Percentiles rank a stretch among this genome's conserved stretches.
These are phyloP conservation scores for Colletotrichum tabaci DNA, from an alignment of 2,329 filamentous ascomycete species.

Conservation along the genomic window DNA sequence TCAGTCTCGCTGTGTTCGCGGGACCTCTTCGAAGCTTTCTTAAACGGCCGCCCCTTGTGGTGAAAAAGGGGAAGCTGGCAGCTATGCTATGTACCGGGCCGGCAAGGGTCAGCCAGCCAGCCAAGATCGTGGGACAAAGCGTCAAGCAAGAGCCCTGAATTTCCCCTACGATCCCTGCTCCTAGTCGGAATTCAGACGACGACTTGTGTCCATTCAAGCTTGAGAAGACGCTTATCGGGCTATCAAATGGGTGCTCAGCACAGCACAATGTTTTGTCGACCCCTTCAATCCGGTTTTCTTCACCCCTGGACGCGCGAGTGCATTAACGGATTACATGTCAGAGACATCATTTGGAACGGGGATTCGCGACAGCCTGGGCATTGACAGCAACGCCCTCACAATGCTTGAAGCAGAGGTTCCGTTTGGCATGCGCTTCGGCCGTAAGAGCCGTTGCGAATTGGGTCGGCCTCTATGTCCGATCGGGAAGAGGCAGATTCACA, in stretches of 20 bases:
- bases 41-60: too few relatives aligned
- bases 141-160: conserved; percentile 40
- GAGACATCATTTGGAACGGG: background rate
- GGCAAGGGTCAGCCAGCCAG: conserved; percentile 27
- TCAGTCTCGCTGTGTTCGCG: too few relatives aligned
- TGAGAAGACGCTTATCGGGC: background rate
- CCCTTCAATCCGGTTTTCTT: background rate
- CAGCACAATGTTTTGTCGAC: background rate
- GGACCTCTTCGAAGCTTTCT: background rate
- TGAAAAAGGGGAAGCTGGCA: background rate
- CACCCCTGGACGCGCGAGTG: background rate
- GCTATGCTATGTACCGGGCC: conserved; percentile 36
- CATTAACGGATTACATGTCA: background rate
- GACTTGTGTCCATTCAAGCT: conserved; percentile 1
- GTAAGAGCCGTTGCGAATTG: background rate
- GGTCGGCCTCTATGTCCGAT: background rate
- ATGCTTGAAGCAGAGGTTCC: conserved; percentile 8
- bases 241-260: background rate
- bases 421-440: conserved; percentile 24
- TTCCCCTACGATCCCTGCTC: conserved; percentile 27
- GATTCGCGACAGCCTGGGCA: background rate
- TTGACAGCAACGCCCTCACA: background rate
- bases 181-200: conserved; percentile 33
- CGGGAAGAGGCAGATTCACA: conserved; percentile 15
- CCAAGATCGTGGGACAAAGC: conserved; percentile 32